Evolutionary conservation across 129 eudicot genomes (phyloP).

Genomic region (Deinandra increscens): DNA sequence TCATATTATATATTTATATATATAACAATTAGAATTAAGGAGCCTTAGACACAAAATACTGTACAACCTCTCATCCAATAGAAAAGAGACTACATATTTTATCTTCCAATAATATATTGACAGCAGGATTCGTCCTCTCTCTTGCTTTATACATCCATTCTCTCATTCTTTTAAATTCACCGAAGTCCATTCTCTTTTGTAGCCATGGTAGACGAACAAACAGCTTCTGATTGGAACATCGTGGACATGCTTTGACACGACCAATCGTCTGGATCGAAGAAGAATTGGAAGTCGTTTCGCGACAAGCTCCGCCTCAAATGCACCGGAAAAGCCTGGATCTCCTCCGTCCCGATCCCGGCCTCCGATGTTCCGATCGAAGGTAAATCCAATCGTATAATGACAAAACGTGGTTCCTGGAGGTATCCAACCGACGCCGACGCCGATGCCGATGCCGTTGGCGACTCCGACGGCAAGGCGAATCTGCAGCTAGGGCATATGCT

Average conservation of each 20-base stretch:
- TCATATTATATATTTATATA: too few species aligned
- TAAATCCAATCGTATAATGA: constrained; percentile 31
- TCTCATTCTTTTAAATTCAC: too few species aligned
- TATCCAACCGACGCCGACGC: not conserved
- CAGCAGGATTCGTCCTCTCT: too few species aligned
- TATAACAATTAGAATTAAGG: too few species aligned
- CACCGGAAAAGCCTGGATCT: constrained; percentile 49
- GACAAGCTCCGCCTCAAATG: constrained; percentile 55
- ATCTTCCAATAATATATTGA: too few species aligned
- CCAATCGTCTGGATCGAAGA: constrained; percentile 32
- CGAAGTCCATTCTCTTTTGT: too few species aligned
- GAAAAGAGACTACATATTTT: too few species aligned
- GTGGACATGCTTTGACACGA: constrained; percentile 55
- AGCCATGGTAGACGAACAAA: constrained; percentile 27
- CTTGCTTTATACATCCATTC: too few species aligned
- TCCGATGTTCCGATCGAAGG: constrained; percentile 48
- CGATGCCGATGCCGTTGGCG: constrained; percentile 12
- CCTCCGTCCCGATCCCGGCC: constrained; percentile 43
- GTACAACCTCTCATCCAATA: too few species aligned
- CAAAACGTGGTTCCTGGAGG: constrained; percentile 28
- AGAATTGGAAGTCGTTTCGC: constrained; percentile 56
- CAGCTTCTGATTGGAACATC: constrained; percentile 32
- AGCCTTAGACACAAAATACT: too few species aligned
- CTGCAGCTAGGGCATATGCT: constrained; percentile 23
- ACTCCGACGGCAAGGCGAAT: constrained; percentile 20